phyloP scores from a whole-genome alignment of 169 alveolate genomes.

The Cryptosporidium andersoni region DNA sequence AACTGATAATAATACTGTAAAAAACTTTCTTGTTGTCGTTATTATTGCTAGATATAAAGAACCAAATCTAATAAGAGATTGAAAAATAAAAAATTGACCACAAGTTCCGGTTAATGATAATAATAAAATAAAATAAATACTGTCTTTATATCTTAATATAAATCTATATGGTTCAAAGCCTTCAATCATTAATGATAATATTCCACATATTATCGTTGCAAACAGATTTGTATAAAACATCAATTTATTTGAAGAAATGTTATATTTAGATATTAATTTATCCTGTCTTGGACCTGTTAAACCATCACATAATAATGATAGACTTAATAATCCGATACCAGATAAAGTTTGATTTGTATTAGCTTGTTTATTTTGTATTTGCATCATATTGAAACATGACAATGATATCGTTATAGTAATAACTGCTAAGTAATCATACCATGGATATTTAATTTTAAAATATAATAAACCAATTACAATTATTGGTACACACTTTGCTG shows the following conservation, averaged over 20 bases:
- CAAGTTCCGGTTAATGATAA: conserved; percentile 83
- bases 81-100: conserved; percentile 88
- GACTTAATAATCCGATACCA: conserved; percentile 82
- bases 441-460: conserved; percentile 86
- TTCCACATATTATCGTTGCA: conserved; percentile 77
- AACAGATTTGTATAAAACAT: conserved; percentile 85
- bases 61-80: conserved; percentile 84
- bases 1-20: conserved; percentile 87
- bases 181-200: conserved; percentile 80
- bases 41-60: conserved; percentile 86
- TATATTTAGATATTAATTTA: conserved; percentile 79
- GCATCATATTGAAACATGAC: conserved; percentile 81
- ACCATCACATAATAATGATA: conserved; percentile 88
- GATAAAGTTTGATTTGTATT: conserved; percentile 76
- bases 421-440: conserved; percentile 88
- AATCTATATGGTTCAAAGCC: conserved; percentile 80
- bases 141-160: conserved; percentile 73
- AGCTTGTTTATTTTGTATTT: conserved; percentile 71
- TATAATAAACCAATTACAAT: conserved; percentile 85
- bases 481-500: conserved; percentile 91
- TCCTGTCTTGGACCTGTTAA: conserved; percentile 91
- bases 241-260: conserved; percentile 80
- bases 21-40: conserved; percentile 87
- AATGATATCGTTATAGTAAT: conserved; percentile 83
- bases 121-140: conserved; percentile 75